Conservation (phyloP, 2,329 filamentous ascomycete species). For the Colletotrichum navitas region DNA sequence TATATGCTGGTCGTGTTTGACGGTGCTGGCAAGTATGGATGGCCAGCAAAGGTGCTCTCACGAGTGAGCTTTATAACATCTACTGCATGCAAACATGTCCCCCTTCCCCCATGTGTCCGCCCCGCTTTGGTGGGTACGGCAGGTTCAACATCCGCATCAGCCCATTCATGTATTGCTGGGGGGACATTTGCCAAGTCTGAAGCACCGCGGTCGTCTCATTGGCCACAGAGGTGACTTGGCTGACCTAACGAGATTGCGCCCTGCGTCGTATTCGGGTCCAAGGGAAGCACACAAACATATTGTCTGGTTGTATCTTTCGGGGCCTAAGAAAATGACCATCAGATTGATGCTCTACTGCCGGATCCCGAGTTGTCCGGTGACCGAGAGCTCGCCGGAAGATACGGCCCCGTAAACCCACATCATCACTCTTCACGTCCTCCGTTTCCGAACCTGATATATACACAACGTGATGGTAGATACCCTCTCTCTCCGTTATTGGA, state of each 20-base stretch:
- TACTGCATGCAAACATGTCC: background rate
- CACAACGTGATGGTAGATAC: background rate
- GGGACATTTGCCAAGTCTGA: background rate
- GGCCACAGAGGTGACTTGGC: background rate
- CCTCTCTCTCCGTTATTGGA: accelerated
- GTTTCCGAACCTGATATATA: background rate
- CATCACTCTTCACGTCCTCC: background rate
- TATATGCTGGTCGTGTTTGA: background rate
- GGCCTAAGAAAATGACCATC: background rate
- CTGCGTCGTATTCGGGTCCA: slow-evolving; percentile 25
- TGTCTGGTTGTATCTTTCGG: background rate
- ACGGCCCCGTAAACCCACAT: background rate
- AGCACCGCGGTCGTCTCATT: background rate
- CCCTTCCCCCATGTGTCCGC: background rate
- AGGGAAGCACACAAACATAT: background rate
- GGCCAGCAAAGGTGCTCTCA: background rate
- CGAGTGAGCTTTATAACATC: slow-evolving; percentile 3
- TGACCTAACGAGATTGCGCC: slow-evolving; percentile 26
- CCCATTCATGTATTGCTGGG: slow-evolving; percentile 8
- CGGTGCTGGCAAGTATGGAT: no score
- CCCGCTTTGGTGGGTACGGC: slow-evolving; percentile 18
- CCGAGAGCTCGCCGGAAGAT: background rate
- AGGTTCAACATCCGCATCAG: slow-evolving; percentile 26
- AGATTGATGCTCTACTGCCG: background rate
- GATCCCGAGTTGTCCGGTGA: slow-evolving; percentile 2